Evolutionary conservation across 2,329 filamentous ascomycete genomes (phyloP).

Genomic region (Aspergillus unguis): DNA sequence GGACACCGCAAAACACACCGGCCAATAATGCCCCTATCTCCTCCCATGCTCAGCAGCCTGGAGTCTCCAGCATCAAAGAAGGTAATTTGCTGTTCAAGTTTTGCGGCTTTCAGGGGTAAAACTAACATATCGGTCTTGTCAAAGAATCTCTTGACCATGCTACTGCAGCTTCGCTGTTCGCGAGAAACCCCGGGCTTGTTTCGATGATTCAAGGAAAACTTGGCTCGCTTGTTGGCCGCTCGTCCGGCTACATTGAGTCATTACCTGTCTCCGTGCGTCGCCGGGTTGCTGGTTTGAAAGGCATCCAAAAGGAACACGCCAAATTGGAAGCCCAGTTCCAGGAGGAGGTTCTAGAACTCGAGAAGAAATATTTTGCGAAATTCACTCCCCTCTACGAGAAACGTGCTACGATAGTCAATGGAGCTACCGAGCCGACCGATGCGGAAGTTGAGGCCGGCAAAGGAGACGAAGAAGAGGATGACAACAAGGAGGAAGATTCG

Average conservation of each 20-base stretch:
- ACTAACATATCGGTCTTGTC: slow-evolving; percentile 17
- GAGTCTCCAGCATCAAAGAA: slow-evolving; percentile 93
- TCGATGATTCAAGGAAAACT: slow-evolving; percentile 98
- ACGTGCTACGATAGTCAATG: slow-evolving; percentile 90
- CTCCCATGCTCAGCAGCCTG: slow-evolving; percentile 93
- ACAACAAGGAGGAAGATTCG: slow-evolving; percentile 56
- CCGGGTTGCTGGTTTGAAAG: slow-evolving; percentile 92
- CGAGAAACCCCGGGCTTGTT: slow-evolving; percentile 89
- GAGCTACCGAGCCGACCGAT: slow-evolving; percentile 76
- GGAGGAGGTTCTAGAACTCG: slow-evolving; percentile 93
- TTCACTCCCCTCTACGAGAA: slow-evolving; percentile 97
- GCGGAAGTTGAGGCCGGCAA: slow-evolving; percentile 84
- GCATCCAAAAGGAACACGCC: slow-evolving; percentile 96
- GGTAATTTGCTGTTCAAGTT: slow-evolving; percentile 56
- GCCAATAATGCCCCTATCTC: slow-evolving; percentile 94
- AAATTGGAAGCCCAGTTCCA: slow-evolving; percentile 98
- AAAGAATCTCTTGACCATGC: slow-evolving; percentile 86
- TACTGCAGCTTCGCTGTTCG: slow-evolving; percentile 86
- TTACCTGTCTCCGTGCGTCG: slow-evolving; percentile 84
- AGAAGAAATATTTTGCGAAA: slow-evolving; percentile 99
- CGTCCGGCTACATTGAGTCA: slow-evolving; percentile 97
- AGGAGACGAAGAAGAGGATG: slow-evolving; percentile 65
- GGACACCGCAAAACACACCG: slow-evolving; percentile 97
- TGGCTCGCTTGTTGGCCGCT: slow-evolving; percentile 85
- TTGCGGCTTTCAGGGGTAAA: not conserved